These are phyloP conservation scores for Lycium barbarum DNA, from an alignment of 257 asterid species.

Conservation along the genomic window DNA sequence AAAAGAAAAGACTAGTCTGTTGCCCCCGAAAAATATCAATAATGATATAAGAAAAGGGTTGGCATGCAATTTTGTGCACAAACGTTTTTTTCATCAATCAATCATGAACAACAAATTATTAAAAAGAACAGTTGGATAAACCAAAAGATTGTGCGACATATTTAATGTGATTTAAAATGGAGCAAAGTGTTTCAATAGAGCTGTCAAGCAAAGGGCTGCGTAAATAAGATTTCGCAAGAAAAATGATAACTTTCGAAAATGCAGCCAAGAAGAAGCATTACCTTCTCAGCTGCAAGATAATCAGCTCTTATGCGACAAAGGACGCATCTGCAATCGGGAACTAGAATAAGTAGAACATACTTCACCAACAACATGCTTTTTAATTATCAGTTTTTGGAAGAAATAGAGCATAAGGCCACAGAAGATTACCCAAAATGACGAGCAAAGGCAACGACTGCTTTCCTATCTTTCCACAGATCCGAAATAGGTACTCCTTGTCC, in stretches of 20 bases:
- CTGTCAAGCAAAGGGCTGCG: too few relatives aligned
- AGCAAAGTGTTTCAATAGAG: too few relatives aligned
- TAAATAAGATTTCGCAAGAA: background rate
- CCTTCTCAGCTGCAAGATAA: constrained; percentile 86
- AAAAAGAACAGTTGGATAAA: too few relatives aligned
- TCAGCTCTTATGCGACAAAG: constrained; percentile 93
- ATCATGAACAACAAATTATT: background rate
- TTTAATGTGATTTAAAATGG: too few relatives aligned
- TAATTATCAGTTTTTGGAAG: background rate
- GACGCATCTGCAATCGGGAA: constrained; percentile 71
- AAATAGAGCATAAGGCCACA: background rate
- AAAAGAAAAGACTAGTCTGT: too few relatives aligned
- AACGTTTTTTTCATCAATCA: background rate
- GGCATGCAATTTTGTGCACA: background rate
- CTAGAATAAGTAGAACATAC: background rate
- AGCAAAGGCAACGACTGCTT: constrained; percentile 94
- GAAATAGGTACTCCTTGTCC: constrained; percentile 73
- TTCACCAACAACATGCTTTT: background rate
- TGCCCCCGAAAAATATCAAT: too few relatives aligned
- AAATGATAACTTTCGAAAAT: background rate
- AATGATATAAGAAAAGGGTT: background rate
- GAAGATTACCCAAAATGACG: constrained; percentile 90
- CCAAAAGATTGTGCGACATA: too few relatives aligned
- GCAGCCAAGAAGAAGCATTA: constrained; percentile 33
- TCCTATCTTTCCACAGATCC: constrained; percentile 94